Conservation (phyloP, 371 early-diverging fungal genomes). For the Mucor irregularis region DNA sequence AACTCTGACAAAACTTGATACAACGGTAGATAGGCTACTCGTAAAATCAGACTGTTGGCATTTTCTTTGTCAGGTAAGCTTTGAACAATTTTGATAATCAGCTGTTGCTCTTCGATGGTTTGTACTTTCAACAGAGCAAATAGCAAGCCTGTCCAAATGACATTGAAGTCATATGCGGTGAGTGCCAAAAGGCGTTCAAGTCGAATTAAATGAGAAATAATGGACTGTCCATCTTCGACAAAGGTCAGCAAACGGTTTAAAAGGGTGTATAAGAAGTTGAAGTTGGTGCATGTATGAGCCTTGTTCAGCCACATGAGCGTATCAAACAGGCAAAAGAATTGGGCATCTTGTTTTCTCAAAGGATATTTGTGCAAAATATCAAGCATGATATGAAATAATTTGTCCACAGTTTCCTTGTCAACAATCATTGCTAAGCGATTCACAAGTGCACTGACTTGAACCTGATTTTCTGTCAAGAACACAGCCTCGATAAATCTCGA, state of each 20-base stretch:
- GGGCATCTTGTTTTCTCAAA: neutral
- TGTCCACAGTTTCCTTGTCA: too few relatives aligned
- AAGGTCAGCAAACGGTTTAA: slow-evolving; percentile 8
- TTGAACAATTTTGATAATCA: slow-evolving; percentile 37
- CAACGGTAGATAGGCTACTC: slow-evolving; percentile 52
- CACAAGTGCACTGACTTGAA: slow-evolving; percentile 21
- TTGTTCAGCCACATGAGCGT: neutral
- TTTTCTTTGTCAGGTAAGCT: neutral
- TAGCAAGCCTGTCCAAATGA: slow-evolving; percentile 43
- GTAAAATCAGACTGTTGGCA: slow-evolving; percentile 12
- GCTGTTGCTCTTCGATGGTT: slow-evolving; percentile 48
- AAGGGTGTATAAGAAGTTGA: neutral
- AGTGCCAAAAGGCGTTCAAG: neutral
- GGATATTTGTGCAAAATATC: slow-evolving; percentile 2
- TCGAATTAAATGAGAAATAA: slow-evolving; percentile 8
- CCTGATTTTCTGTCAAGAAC: slow-evolving; percentile 11
- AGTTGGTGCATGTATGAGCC: neutral
- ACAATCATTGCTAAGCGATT: slow-evolving; percentile 5
- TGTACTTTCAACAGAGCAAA: slow-evolving; percentile 47
- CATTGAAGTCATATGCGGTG: neutral
- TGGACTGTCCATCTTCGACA: neutral
- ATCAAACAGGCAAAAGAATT: slow-evolving; percentile 8
- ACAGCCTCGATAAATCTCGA: slow-evolving; percentile 19
- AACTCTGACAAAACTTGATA: slow-evolving; percentile 55
- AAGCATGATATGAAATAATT: neutral